A percentile compares a stretch with the other conserved stretches of the same genome.
Evolutionary conservation across 257 asterid species (phyloP).

Genomic region (Verbena officinalis): DNA sequence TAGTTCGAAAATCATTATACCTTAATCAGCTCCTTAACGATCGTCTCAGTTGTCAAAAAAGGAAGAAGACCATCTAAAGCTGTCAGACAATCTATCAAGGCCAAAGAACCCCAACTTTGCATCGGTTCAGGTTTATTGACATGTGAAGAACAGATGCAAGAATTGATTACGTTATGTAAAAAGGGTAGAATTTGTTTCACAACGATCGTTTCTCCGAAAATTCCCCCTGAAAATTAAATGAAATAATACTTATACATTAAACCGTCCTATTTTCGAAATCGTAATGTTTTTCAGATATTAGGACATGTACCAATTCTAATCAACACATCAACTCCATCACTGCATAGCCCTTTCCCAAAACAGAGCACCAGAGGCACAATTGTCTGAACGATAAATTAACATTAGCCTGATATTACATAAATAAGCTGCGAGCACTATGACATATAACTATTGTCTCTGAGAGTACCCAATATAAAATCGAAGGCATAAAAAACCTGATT

Average conservation of each 20-base stretch:
- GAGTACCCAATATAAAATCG: conserved; percentile 12
- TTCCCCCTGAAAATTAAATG: conserved; percentile 62
- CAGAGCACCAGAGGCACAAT: conserved; percentile 81
- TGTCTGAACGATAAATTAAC: conserved; percentile 58
- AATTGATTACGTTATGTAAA: conserved; percentile 52
- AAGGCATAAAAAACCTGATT: conserved; percentile 66
- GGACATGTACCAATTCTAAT: conserved; percentile 78
- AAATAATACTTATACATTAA: conserved; percentile 28
- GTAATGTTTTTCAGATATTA: conserved; percentile 25
- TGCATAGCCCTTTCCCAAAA: conserved; percentile 94
- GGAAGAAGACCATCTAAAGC: conserved; percentile 79
- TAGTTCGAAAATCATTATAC: conserved; percentile 42
- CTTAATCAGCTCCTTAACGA: conserved; percentile 81
- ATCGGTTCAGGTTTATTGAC: conserved; percentile 70
- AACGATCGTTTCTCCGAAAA: conserved; percentile 72
- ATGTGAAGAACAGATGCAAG: conserved; percentile 61
- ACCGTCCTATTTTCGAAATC: conserved; percentile 27
- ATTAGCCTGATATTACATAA: conserved; percentile 16
- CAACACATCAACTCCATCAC: conserved; percentile 82
- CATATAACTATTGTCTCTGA: conserved; percentile 14
- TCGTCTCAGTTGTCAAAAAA: conserved; percentile 56
- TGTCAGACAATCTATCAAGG: conserved; percentile 69
- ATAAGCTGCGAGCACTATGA: background rate
- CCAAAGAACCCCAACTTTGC: conserved; percentile 83
- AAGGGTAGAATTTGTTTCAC: conserved; percentile 83